Percentiles rank a stretch among this genome's conserved stretches.
Conservation (phyloP, 108 stramenopile genomes). For the Nitzschia inconspicua region DNA sequence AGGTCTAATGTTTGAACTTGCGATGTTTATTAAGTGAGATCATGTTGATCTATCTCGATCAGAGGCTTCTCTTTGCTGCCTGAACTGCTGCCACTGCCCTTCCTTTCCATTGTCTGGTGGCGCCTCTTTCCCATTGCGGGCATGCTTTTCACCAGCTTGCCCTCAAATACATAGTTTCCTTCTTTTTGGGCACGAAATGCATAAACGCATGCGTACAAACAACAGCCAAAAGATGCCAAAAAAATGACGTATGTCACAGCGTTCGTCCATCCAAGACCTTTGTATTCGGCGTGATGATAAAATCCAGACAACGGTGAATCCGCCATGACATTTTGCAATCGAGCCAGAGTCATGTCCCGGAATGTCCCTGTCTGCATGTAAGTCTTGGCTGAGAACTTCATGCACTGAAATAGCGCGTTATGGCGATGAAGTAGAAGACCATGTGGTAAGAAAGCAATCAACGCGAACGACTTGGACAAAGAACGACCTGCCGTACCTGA, state of each 20-base stretch:
- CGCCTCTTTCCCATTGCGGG: too few relatives aligned
- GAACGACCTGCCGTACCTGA: constrained; percentile 19
- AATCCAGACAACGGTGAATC: constrained; percentile 40
- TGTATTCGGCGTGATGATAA: constrained; percentile 1
- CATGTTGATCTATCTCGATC: too few relatives aligned
- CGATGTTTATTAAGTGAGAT: too few relatives aligned
- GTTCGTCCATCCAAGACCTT: not conserved
- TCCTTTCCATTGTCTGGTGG: not conserved
- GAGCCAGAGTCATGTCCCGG: constrained; percentile 42
- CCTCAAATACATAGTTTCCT: too few relatives aligned
- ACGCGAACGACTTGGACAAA: not conserved
- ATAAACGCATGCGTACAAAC: too few relatives aligned
- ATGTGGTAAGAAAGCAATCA: constrained; percentile 5
- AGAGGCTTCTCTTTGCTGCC: too few relatives aligned
- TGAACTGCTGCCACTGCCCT: too few relatives aligned
- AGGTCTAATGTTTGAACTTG: too few relatives aligned
- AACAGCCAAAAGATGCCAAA: not conserved
- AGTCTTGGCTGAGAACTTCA: constrained; percentile 68
- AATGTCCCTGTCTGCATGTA: constrained; percentile 52
- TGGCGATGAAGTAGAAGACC: not conserved
- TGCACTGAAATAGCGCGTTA: constrained; percentile 57
- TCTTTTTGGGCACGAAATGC: too few relatives aligned
- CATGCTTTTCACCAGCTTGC: too few relatives aligned
- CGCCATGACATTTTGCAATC: constrained; percentile 36
- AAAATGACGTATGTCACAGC: not conserved